These are phyloP conservation scores for Platismatia glauca DNA, from an alignment of 495 filamentous ascomycete species.

Conservation along the genomic window DNA sequence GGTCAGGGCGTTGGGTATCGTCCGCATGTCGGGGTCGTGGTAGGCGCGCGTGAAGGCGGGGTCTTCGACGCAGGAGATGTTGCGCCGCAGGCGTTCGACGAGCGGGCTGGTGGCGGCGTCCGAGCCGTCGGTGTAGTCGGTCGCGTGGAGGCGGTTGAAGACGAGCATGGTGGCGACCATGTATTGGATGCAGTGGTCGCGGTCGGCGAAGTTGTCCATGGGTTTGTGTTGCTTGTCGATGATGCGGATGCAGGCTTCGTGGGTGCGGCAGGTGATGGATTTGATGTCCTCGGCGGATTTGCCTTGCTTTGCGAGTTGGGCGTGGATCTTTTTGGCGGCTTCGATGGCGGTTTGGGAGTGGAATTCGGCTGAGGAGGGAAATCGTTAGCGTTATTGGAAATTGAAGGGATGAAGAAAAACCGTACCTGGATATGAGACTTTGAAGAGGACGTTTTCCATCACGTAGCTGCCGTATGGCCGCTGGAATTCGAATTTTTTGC, in stretches of 20 bases:
- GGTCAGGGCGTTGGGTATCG: constrained; percentile 91
- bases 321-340: constrained; percentile 77
- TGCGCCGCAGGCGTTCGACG: constrained; percentile 79
- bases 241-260: constrained; percentile 96
- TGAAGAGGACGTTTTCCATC: constrained; percentile 99
- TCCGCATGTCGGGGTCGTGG: constrained; percentile 84
- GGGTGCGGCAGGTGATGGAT: constrained; percentile 83
- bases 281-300: constrained; percentile 95
- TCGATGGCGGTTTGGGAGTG: constrained; percentile 98
- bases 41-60: constrained; percentile 89
- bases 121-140: constrained; percentile 82
- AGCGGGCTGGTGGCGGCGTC: constrained; percentile 86
- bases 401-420: background rate
- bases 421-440: constrained; percentile 92
- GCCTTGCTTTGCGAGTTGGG: constrained; percentile 69
- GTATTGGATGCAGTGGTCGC: constrained; percentile 99
- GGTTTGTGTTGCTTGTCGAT: constrained; percentile 99
- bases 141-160: constrained; percentile 82
- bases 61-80: constrained; percentile 93
- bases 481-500: constrained; percentile 92
- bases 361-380: constrained; percentile 65
- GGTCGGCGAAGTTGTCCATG: constrained; percentile 99
- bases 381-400: constrained; percentile 2
- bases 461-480: constrained; percentile 94
- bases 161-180: constrained; percentile 95